Conservation (phyloP, 164 flowering plant species). For the Buxus sempervirens region DNA sequence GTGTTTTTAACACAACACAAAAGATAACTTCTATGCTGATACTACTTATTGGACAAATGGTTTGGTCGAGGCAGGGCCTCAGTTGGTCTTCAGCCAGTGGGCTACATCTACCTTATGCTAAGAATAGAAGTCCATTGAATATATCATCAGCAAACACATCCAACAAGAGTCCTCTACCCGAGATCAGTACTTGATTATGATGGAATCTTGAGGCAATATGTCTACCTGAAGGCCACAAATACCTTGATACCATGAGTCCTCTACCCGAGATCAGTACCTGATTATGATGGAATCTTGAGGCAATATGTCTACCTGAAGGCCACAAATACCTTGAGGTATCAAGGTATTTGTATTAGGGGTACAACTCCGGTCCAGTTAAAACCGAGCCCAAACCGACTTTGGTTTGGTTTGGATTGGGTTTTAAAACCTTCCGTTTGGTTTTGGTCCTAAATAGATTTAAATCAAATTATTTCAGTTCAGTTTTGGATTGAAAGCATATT, state of each 20-base stretch:
- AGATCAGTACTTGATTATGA: constrained; percentile 41
- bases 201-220: constrained; percentile 41
- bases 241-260: constrained; percentile 6
- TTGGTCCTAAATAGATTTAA: too few species aligned
- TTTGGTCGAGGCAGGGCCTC: constrained; percentile 13
- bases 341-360: too few species aligned
- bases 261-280: constrained; percentile 39
- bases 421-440: too few species aligned
- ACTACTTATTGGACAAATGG: constrained; percentile 14
- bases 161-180: constrained; percentile 25
- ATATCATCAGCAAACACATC: not conserved
- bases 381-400: too few species aligned
- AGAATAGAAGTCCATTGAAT: constrained; percentile 11
- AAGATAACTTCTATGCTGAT: not conserved
- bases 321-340: too few species aligned
- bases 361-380: too few species aligned
- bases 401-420: too few species aligned
- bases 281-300: constrained; percentile 45
- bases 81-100: constrained; percentile 34
- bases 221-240: constrained; percentile 24
- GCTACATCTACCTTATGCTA: constrained; percentile 23
- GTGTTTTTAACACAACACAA: constrained; percentile 23
- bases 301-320: constrained; percentile 29
- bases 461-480: too few species aligned
- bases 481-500: too few species aligned